Conservation (phyloP, 257 asterid genomes). For the Forsythia suspensa region DNA sequence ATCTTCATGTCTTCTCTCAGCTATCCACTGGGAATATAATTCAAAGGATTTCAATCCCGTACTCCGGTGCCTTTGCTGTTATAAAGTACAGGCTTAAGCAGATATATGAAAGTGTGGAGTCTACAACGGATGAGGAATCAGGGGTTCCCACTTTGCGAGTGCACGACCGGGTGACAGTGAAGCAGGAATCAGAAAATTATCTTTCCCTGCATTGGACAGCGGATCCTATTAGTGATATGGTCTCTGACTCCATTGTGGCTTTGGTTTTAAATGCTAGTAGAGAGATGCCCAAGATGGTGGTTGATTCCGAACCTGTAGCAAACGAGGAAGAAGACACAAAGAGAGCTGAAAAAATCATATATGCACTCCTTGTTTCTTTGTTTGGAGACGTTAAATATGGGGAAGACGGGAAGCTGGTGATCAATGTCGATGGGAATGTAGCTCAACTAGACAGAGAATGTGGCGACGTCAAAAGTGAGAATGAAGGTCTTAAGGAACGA, state of each 20-base stretch:
- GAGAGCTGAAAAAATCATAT: conserved; percentile 73
- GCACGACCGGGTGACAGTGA: conserved; percentile 76
- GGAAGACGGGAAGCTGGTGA: conserved; percentile 62
- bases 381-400: conserved; percentile 83
- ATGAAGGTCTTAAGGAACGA: conserved; percentile 80
- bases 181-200: conserved; percentile 84
- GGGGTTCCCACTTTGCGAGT: conserved; percentile 71
- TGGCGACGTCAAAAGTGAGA: conserved; percentile 85
- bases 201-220: conserved; percentile 94
- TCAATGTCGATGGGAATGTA: conserved; percentile 69
- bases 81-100: conserved; percentile 83
- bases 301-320: conserved; percentile 50
- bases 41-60: conserved; percentile 91
- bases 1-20: conserved; percentile 88
- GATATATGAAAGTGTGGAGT: conserved; percentile 83
- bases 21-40: conserved; percentile 80
- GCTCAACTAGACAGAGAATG: conserved; percentile 72
- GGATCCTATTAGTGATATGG: conserved; percentile 95
- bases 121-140: conserved; percentile 73
- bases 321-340: conserved; percentile 57
- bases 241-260: conserved; percentile 87
- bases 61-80: conserved; percentile 93
- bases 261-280: conserved; percentile 78
- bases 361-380: conserved; percentile 79
- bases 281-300: conserved; percentile 64